Base-by-base conservation (phyloP, 352 stramenopile species). In the Phytophthora cactorum region DNA sequence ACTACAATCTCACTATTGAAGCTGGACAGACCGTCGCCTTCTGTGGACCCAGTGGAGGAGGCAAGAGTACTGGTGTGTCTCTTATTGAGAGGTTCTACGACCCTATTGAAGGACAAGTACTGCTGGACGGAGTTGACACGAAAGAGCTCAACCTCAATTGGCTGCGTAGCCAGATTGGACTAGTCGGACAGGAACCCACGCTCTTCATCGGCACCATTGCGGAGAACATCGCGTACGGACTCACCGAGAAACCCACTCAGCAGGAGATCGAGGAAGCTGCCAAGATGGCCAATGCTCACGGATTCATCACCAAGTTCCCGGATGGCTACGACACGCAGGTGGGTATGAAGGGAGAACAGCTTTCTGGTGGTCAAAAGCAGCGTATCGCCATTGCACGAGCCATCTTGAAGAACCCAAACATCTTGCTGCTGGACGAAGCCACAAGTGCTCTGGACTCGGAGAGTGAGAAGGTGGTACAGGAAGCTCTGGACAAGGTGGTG, bases 1-100 rank as follows among this genome's bases (percentile, higher is more conserved):
- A 53, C 12, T 53, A 53, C 47, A 53, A 53, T 25, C 47, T 53
- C 47, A 39, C 28, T 17, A 53, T 53, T 27, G 27, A 53, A 39
- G 25, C 47, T 36, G 47, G 47, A 11, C 47, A 53, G 28, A 53
- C 28, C 3, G 47, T 53, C 6, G 47, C 47, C 11, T 53, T 53
- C 11, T 36, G 25, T 36, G 47, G 47, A 39, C 27, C 47, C 5
- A 53, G 47, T 39, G 47, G 47, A 14, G 47, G 47, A 27, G 47
- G 47, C 10, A 53, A 53, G 14, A 53, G 47, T 11, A 53, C 47
- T 11, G 31, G 25, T 9, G 28, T 39, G 5, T 36, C 47, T 9
- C 28, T 53, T 5, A 17, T 53, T 39, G 47, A 53, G 5, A 39
- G 47, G 27, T 53, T 53, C n/a, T 53, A 53, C 27, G 47, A 53